Conservation (phyloP, 2,329 filamentous ascomycete species). For the Colletotrichum spaethianum region DNA sequence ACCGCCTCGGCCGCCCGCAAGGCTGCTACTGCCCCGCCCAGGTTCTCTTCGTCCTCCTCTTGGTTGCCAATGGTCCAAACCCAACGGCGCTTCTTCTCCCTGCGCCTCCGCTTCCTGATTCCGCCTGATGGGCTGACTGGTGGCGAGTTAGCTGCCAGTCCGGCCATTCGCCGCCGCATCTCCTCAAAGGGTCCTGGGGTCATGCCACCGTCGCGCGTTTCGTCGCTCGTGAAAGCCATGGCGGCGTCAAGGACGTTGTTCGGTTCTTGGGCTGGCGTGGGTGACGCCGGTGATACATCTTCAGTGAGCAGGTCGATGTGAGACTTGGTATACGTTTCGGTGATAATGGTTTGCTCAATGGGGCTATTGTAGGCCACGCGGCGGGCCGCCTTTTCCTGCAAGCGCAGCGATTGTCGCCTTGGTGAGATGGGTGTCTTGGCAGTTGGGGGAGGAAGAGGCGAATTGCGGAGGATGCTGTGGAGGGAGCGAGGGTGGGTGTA, state of each 20-base stretch:
- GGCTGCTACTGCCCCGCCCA: slow-evolving; percentile 60
- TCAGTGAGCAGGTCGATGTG: slow-evolving; percentile 75
- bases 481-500: slow-evolving; percentile 72
- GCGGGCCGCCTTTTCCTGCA: slow-evolving; percentile 68
- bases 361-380: slow-evolving; percentile 75
- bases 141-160: slow-evolving; percentile 59
- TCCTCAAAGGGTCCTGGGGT: slow-evolving; percentile 76
- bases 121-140: slow-evolving; percentile 55
- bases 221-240: slow-evolving; percentile 66
- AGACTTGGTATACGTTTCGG: slow-evolving; percentile 72
- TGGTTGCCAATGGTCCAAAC: slow-evolving; percentile 76
- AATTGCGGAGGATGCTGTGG: slow-evolving; percentile 77
- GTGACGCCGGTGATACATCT: slow-evolving; percentile 66
- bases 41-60: slow-evolving; percentile 59
- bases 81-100: slow-evolving; percentile 75
- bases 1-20: slow-evolving; percentile 53
- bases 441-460: slow-evolving; percentile 69
- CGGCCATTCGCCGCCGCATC: slow-evolving; percentile 71
- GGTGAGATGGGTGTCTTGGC: slow-evolving; percentile 67
- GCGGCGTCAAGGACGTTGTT: slow-evolving; percentile 64
- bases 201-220: slow-evolving; percentile 72
- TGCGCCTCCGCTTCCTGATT: slow-evolving; percentile 67
- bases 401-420: slow-evolving; percentile 66
- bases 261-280: slow-evolving; percentile 49
- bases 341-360: slow-evolving; percentile 74